Percentiles rank a stretch among this genome's conserved stretches.
Conservation (phyloP, 164 flowering plant species). For the Stephania yunnanensis region DNA sequence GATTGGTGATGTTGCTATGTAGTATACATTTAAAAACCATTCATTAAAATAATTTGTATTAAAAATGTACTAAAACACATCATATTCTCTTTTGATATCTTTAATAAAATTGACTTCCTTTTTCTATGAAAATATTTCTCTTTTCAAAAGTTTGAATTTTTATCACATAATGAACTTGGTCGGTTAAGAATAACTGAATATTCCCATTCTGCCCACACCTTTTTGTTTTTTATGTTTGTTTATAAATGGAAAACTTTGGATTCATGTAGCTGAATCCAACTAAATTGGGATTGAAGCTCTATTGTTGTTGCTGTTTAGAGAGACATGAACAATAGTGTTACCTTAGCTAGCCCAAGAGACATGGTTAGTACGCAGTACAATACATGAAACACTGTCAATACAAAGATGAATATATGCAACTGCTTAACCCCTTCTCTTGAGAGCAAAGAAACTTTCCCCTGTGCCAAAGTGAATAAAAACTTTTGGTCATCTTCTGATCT, state of each 20-base stretch:
- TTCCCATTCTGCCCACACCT: not conserved
- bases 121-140: not conserved
- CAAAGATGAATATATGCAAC: conserved; percentile 74
- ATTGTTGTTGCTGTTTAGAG: not conserved
- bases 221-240: no score
- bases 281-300: no score
- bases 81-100: not conserved
- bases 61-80: not conserved
- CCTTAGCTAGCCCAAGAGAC: conserved; percentile 59
- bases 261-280: no score
- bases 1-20: not conserved
- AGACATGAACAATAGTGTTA: conserved; percentile 6
- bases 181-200: not conserved
- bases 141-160: not conserved
- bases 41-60: not conserved
- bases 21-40: not conserved
- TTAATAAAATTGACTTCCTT: not conserved
- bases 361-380: conserved; percentile 48
- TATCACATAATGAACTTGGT: not conserved
- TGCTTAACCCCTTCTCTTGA: conserved; percentile 61
- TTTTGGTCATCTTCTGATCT: not conserved
- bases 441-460: conserved; percentile 59
- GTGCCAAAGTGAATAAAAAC: conserved; percentile 3
- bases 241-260: no score
- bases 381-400: conserved; percentile 57